Base-by-base conservation (phyloP, 495 filamentous ascomycete genomes). In the Xylaria bambusicola region DNA sequence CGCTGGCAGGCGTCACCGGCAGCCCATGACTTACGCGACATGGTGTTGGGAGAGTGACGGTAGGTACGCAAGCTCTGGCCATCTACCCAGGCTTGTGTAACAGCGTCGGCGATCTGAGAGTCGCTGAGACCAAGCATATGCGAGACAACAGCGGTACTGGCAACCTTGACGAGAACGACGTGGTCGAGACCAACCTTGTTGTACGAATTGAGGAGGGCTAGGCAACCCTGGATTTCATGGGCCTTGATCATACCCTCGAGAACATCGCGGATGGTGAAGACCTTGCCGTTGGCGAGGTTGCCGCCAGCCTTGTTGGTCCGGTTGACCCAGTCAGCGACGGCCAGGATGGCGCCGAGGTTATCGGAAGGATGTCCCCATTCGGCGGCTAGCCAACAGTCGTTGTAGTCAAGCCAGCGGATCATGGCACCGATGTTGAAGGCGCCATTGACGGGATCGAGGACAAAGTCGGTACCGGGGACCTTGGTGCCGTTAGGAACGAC, bases 171-270 rank as follows among this genome's bases (percentile, higher is more conserved):
- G 33, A 97, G 81, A 27, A 98, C 90, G 46, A 98, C 94, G 77
- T 98, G 94, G 79, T 98, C 94, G 55, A 98, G 81, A 40, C 94
- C 94, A 65, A 97, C 95, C 75, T 95, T 96, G 81, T 98, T 98
- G 85, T 83, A 98, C 53, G 92, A 96, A 80, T 98, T 98, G 76
- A 97, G 89, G 58, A 98, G 81, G 18, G 94, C 94, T 66, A 98
- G 79, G 74, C 93, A 95, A 71, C 94, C 94, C 81, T 98, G 94
- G 69, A 98, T 98, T 75, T 98, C 94, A 77, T 98, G 94, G 64
- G 94, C 94, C 83, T 95, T 97, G 82, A 98, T 96, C 94, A 98
- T 98, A 56, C 85, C 92, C 82, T 98, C 94, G 60, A 98, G 83
- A 24, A 98, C 88, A 65, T 98, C 93, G 67, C 85, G 87, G 65